Conservation (phyloP, 2,329 filamentous ascomycete genomes). For the Diaporthe caulivora region DNA sequence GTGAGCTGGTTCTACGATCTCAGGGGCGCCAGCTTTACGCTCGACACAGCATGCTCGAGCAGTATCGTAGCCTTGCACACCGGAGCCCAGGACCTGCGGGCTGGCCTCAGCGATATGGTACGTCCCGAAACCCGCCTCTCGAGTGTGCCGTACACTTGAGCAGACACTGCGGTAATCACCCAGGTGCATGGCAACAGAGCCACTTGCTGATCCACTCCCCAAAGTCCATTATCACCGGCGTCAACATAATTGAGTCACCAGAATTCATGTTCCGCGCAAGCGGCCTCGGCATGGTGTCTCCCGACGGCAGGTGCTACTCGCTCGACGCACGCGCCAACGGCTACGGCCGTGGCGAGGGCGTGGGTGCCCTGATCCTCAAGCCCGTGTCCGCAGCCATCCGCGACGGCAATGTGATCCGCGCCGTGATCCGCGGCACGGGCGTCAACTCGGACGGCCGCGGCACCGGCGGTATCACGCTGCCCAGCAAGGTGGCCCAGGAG, state of each 20-base stretch:
- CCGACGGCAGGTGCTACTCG: conserved; percentile 34
- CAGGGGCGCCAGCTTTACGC: conserved; percentile 55
- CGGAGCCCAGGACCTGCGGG: conserved; percentile 34
- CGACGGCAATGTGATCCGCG: conserved; percentile 36
- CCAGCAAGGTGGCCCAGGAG: conserved; percentile 51
- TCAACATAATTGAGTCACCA: conserved; percentile 35
- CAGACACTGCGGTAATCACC: background rate
- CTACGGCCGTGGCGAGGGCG: conserved; percentile 35
- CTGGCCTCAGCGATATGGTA: conserved; percentile 35
- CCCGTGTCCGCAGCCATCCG: conserved; percentile 25
- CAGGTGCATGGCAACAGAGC: background rate
- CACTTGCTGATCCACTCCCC: background rate
- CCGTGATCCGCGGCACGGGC: conserved; percentile 45
- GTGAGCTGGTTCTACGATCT: conserved; percentile 58
- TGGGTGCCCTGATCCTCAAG: conserved; percentile 33
- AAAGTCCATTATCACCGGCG: conserved; percentile 37
- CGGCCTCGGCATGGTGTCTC: conserved; percentile 33
- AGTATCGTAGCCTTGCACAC: conserved; percentile 50
- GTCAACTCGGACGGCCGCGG: conserved; percentile 49
- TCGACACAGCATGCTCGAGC: conserved; percentile 62
- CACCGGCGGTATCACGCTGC: conserved; percentile 51
- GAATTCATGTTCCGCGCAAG: conserved; percentile 46
- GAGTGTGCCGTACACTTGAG: background rate
- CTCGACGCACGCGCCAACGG: conserved; percentile 36
- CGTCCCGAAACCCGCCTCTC: background rate